A percentile compares a stretch with the other conserved stretches of the same genome.
Evolutionary conservation across 1,284 basidiomycete species (phyloP).

Genomic region (Trametes pubescens): DNA sequence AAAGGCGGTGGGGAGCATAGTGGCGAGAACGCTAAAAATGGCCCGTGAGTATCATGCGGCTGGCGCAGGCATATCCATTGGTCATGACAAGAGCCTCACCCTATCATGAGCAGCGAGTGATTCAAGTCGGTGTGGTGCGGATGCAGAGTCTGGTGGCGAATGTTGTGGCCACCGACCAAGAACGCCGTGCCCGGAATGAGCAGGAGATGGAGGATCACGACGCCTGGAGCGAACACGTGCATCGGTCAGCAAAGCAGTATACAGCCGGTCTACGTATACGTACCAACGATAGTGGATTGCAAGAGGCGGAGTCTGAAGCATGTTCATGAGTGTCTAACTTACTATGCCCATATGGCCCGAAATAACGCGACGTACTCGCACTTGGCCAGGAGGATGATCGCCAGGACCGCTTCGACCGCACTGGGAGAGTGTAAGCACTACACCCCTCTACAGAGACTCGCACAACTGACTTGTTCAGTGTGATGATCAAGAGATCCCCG

Average conservation of each 20-base stretch:
- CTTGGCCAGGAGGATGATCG: slow-evolving; percentile 67
- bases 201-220: slow-evolving; percentile 67
- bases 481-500: slow-evolving; percentile 64
- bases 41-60: background rate
- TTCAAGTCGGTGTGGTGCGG: slow-evolving; percentile 65
- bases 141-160: slow-evolving; percentile 59
- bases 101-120: slow-evolving; percentile 70
- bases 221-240: slow-evolving; percentile 47
- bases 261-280: slow-evolving; percentile 37
- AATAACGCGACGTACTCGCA: slow-evolving; percentile 62
- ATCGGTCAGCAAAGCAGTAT: background rate
- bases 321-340: background rate
- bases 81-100: slow-evolving; percentile 47
- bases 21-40: slow-evolving; percentile 58
- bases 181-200: slow-evolving; percentile 69
- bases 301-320: slow-evolving; percentile 55
- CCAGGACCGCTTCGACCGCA: slow-evolving; percentile 67
- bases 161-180: slow-evolving; percentile 64
- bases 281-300: slow-evolving; percentile 67
- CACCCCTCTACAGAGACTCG: background rate
- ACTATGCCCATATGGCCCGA: background rate
- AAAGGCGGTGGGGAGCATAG: slow-evolving; percentile 70
- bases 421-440: slow-evolving; percentile 52
- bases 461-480: slow-evolving; percentile 64
- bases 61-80: background rate